Percentiles rank a stretch among this genome's conserved stretches.
Conservation (phyloP, 148 eudicot species). For the Drosera capensis region DNA sequence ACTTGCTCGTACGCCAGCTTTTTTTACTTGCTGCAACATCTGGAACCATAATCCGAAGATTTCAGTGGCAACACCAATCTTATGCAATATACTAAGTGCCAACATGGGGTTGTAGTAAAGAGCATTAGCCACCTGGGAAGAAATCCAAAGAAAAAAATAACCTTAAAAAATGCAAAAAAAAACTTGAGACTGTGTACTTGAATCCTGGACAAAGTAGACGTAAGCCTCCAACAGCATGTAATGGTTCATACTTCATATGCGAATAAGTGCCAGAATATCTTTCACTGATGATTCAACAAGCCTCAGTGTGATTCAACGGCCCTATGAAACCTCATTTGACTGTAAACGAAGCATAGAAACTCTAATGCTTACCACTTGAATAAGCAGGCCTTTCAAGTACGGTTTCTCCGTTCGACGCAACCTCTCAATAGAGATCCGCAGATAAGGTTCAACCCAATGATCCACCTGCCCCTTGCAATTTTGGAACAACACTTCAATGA, state of each 20-base stretch:
- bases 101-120: slow-evolving; percentile 82
- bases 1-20: slow-evolving; percentile 55
- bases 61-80: slow-evolving; percentile 72
- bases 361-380: slow-evolving; percentile 69
- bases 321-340: too few species aligned
- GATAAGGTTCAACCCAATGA: slow-evolving; percentile 93
- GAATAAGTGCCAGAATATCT: too few species aligned
- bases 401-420: slow-evolving; percentile 62
- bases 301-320: too few species aligned
- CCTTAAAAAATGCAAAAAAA: not conserved
- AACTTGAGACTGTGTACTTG: too few species aligned
- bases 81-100: slow-evolving; percentile 65
- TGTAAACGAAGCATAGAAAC: not conserved
- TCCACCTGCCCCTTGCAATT: slow-evolving; percentile 92
- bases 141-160: not conserved
- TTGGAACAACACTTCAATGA: slow-evolving; percentile 83
- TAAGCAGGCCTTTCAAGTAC: slow-evolving; percentile 62
- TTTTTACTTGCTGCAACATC: slow-evolving; percentile 85
- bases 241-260: too few species aligned
- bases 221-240: too few species aligned
- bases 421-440: slow-evolving; percentile 67
- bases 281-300: not conserved
- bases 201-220: too few species aligned
- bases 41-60: slow-evolving; percentile 90
- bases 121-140: slow-evolving; percentile 73